A percentile compares a stretch with the other conserved stretches of the same genome.
Conservation (phyloP, 768 basidiomycete genomes). For the Leccinum arenicola region DNA sequence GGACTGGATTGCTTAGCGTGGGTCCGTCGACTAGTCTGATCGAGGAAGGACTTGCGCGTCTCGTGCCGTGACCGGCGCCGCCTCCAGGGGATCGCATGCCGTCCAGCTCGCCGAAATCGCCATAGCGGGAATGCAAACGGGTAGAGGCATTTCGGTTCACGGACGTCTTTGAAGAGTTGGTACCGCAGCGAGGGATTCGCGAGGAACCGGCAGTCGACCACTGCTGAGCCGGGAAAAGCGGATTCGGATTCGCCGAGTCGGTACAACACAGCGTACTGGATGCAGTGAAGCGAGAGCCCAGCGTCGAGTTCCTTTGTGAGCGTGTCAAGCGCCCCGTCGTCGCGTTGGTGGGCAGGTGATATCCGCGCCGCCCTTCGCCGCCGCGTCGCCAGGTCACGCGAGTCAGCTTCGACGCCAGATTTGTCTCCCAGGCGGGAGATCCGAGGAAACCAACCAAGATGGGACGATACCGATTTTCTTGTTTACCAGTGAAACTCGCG, state of each 20-base stretch:
- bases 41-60: slow-evolving; percentile 21
- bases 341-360: slow-evolving; percentile 5
- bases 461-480: slow-evolving; percentile 4
- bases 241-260: slow-evolving; percentile 1
- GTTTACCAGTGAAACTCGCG: slow-evolving; percentile 3
- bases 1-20: slow-evolving; percentile 11
- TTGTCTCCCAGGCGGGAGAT: slow-evolving; percentile 32
- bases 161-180: background rate
- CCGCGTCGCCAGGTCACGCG: slow-evolving; percentile 5
- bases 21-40: slow-evolving; percentile 24
- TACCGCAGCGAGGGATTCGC: too few relatives aligned
- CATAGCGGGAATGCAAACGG: background rate
- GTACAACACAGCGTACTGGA: background rate
- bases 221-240: background rate
- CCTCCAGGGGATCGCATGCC: background rate
- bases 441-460: slow-evolving; percentile 30
- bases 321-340: slow-evolving; percentile 10
- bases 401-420: slow-evolving; percentile 14
- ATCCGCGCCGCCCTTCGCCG: background rate
- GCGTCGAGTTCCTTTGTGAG: background rate
- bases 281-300: slow-evolving; percentile 7
- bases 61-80: background rate
- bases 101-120: slow-evolving; percentile 9
- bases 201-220: too few relatives aligned
- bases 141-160: slow-evolving; percentile 2